These are phyloP conservation scores for Aspergillus asperescens DNA, from an alignment of 495 filamentous ascomycete genomes.

Conservation along the genomic window DNA sequence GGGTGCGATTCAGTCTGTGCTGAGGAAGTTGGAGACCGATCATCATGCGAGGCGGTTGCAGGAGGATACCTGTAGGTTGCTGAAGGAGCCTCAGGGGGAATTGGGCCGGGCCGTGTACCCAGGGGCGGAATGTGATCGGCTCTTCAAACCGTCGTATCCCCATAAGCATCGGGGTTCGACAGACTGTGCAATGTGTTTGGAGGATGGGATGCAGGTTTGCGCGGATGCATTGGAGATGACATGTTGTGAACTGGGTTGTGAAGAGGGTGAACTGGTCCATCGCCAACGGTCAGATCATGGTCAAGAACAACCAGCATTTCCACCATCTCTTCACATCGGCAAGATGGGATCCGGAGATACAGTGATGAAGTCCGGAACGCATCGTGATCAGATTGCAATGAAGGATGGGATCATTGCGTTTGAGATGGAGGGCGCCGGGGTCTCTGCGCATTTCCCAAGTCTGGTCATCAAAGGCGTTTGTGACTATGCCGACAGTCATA, in stretches of 20 bases:
- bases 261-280: background rate
- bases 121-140: background rate
- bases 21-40: background rate
- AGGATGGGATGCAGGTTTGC: background rate
- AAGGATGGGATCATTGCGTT: conserved; percentile 28
- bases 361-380: conserved; percentile 27
- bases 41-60: background rate
- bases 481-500: conserved; percentile 42
- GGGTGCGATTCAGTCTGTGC: conserved; percentile 1
- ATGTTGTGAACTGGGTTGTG: background rate
- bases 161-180: background rate
- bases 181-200: background rate
- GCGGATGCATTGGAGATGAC: background rate
- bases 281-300: background rate
- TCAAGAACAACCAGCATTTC: background rate
- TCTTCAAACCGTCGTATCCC: background rate
- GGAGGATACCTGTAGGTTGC: background rate
- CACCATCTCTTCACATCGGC: conserved; percentile 18
- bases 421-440: no score
- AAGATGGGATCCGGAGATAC: conserved; percentile 28
- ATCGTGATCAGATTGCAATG: conserved; percentile 24
- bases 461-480: conserved; percentile 36
- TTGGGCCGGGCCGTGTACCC: background rate
- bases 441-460: conserved; percentile 20
- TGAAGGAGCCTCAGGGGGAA: background rate